A percentile compares a stretch with the other conserved stretches of the same genome.
phyloP scores from a whole-genome alignment of 1,284 basidiomycete species.

The Amanita bisporigera region DNA sequence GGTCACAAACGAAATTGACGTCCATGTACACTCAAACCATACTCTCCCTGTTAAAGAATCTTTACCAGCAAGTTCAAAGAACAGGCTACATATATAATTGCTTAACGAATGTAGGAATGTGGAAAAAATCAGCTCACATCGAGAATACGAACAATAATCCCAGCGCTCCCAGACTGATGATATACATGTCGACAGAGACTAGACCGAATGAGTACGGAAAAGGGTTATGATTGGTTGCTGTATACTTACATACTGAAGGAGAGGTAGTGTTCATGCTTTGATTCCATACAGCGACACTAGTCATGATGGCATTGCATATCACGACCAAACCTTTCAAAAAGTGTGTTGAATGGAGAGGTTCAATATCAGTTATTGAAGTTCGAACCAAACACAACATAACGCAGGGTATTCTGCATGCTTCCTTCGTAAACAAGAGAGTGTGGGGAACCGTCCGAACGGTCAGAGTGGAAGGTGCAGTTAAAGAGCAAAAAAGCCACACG shows the following conservation, averaged over 20 bases:
- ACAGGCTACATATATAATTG: constrained; percentile 51
- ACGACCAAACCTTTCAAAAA: constrained; percentile 58
- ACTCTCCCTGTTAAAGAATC: constrained; percentile 61
- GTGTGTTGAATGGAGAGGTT: constrained; percentile 1
- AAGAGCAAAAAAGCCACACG: constrained; percentile 8
- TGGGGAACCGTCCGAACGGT: constrained; percentile 42
- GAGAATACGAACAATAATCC: constrained; percentile 63
- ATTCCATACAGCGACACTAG: constrained; percentile 75
- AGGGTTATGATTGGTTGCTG: not conserved
- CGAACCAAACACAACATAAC: constrained; percentile 59
- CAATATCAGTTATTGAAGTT: constrained; percentile 1
- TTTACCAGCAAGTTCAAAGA: constrained; percentile 60
- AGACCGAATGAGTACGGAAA: not conserved
- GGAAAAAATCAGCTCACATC: constrained; percentile 52
- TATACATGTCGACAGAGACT: constrained; percentile 62
- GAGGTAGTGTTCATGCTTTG: constrained; percentile 47
- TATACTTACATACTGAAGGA: not conserved
- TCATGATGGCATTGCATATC: constrained; percentile 66
- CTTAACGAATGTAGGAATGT: constrained; percentile 9
- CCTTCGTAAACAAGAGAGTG: constrained; percentile 40
- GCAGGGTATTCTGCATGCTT: constrained; percentile 43
- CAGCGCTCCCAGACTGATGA: constrained; percentile 65
- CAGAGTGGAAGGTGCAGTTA: not conserved
- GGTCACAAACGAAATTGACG: constrained; percentile 60
- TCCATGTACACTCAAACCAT: constrained; percentile 76